phyloP scores from a whole-genome alignment of 2,329 filamentous ascomycete species.

The Alternaria longipes region DNA sequence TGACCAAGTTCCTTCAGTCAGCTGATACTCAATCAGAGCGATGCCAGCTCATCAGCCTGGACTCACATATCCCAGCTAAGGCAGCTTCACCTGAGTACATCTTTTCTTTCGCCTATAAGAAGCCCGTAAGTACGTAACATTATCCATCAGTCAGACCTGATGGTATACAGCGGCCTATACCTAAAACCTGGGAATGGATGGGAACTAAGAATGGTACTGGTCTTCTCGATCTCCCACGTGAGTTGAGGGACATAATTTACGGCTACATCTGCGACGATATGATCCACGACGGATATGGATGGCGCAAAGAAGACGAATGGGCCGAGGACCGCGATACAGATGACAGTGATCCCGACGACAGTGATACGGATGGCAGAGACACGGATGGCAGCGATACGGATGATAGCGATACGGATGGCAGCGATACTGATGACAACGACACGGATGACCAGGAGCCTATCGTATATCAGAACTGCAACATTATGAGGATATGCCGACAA shows the following conservation, averaged over 20 bases:
- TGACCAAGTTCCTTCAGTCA: neutral
- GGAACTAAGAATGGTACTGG: neutral
- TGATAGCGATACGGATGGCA: too few species aligned
- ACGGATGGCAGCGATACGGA: too few species aligned
- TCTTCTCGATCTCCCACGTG: neutral
- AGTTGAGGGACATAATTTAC: slow-evolving; percentile 1
- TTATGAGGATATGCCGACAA: neutral
- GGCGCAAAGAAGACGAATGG: neutral
- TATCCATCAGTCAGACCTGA: neutral
- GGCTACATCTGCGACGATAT: neutral
- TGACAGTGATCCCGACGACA: too few species aligned
- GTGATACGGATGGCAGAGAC: too few species aligned
- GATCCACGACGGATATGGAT: neutral
- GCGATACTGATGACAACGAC: too few species aligned
- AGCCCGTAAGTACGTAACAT: neutral
- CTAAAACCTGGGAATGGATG: neutral
- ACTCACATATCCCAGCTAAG: neutral
- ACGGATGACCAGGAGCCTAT: too few species aligned
- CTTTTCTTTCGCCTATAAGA: neutral
- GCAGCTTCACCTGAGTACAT: neutral
- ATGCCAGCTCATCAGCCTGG: neutral
- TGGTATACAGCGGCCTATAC: neutral
- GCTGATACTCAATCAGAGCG: neutral
- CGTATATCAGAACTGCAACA: neutral
- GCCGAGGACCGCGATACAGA: too few species aligned